These are phyloP conservation scores for Vitis rotundifolia DNA, from an alignment of 164 flowering plant species.

Conservation along the genomic window DNA sequence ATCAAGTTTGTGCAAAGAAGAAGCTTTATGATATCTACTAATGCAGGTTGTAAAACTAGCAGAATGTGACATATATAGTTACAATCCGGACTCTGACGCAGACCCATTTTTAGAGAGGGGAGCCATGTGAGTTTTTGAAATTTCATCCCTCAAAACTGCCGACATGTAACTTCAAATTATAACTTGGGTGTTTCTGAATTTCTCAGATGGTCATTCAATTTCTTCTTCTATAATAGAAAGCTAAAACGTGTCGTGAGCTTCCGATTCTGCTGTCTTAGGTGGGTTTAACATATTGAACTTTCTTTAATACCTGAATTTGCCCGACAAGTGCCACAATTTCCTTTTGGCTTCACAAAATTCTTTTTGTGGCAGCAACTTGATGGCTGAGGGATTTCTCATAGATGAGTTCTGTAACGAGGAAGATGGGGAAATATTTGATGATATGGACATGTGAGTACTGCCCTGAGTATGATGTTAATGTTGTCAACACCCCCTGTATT, in stretches of 20 bases:
- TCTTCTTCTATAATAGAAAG: constrained; percentile 90
- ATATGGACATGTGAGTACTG: constrained; percentile 80
- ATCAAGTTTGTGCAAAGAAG: neutral
- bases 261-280: constrained; percentile 88
- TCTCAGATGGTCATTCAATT: constrained; percentile 91
- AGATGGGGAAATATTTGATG: constrained; percentile 70
- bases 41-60: constrained; percentile 81
- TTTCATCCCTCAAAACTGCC: neutral
- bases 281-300: constrained; percentile 5
- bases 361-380: constrained; percentile 68
- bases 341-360: neutral
- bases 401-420: constrained; percentile 42
- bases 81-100: constrained; percentile 73
- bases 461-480: neutral
- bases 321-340: neutral
- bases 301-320: no score
- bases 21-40: constrained; percentile 12
- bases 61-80: constrained; percentile 92
- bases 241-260: constrained; percentile 86
- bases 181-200: constrained; percentile 4
- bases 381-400: constrained; percentile 51
- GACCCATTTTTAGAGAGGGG: constrained; percentile 87
- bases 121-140: constrained; percentile 60
- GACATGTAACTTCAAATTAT: constrained; percentile 1
- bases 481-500: no score